Evolutionary conservation across 2,329 filamentous ascomycete genomes (phyloP), one percentile per base, ranked within the genome.

Genomic region (Fragosphaeria purpurea): DNA sequence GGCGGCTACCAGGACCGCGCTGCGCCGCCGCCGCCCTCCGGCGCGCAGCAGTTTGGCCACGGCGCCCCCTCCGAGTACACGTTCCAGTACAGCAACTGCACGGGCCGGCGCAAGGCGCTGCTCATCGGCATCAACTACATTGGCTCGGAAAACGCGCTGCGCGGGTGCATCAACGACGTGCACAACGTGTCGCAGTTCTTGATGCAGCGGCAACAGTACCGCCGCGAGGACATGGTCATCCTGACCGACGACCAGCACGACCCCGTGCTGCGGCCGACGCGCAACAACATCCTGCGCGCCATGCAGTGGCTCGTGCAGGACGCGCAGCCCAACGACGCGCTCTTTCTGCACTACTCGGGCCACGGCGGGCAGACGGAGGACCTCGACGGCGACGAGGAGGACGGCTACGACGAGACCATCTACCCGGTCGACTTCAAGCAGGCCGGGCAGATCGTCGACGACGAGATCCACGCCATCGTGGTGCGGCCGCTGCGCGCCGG

Each of bases 71-170:
- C 73, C 22, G 76, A 74, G 55, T 88, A 88, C 64, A 81, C 76
- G 6, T 88, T 86, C 70, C 82, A 87, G 67, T 88, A 87, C 70
- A 86, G 82, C 51, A 80, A 82, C 62, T 89, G 85, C 64, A 83
- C 80, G 6, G 85, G 85, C 48, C 77, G 76, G 56, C 75, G 85
- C 60, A 88, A 87, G 70, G 85, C 85, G 7, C 69, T 89, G 50
- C 69, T 89, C 50, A 86, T 89, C 55, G 85, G 85, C 48, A 87
- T 89, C 73, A 89, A 89, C 72, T 89, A 89, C 70, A 84, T 88
- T 59, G 80, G 81, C 48, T 82, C 86, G 62, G 68, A 80, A 30
- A 84, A 79, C 46, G 82, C 87, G 71, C 76, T 89, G 48, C 74
- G 80, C 53, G 85, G 85, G 42, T 89, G 85, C 67, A 87, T 89